Conservation (phyloP, 2,329 filamentous ascomycete genomes). For the Stylonectria norvegica region DNA sequence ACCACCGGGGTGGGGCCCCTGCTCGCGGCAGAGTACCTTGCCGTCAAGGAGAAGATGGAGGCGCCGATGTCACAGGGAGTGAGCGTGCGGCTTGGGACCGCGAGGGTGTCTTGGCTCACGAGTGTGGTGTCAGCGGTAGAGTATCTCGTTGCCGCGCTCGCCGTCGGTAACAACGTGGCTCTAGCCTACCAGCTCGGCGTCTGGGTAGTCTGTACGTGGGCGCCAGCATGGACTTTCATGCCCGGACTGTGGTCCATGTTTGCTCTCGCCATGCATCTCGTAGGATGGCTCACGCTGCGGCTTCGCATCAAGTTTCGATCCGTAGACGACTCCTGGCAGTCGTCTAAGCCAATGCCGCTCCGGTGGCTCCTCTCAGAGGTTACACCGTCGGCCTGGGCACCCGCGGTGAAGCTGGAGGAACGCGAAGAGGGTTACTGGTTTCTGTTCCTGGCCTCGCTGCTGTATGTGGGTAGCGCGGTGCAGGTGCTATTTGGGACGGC, state of each 20-base stretch:
- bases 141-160: slow-evolving; percentile 1
- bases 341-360: not conserved
- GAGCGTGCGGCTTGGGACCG: too few species aligned
- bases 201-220: slow-evolving; percentile 15
- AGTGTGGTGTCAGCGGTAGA: too few species aligned
- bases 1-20: too few species aligned
- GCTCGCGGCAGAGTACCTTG: too few species aligned
- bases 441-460: slow-evolving; percentile 5
- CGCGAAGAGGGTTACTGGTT: too few species aligned
- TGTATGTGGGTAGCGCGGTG: slow-evolving; percentile 12
- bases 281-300: not conserved
- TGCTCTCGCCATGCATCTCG: slow-evolving; percentile 5
- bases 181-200: slow-evolving; percentile 13
- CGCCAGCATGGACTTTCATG: slow-evolving; percentile 13
- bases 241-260: slow-evolving; percentile 9
- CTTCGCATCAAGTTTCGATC: too few species aligned
- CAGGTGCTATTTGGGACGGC: slow-evolving; percentile 15
- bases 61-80: too few species aligned
- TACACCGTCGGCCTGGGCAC: slow-evolving; percentile 5
- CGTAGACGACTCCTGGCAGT: too few species aligned
- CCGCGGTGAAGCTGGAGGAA: too few species aligned
- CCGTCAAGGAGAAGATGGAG: too few species aligned
- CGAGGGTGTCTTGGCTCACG: too few species aligned
- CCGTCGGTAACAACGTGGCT: slow-evolving; percentile 14
- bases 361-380: slow-evolving; percentile 3